Conservation (phyloP, 2,329 filamentous ascomycete species). For the Fusarium anthophilum region DNA sequence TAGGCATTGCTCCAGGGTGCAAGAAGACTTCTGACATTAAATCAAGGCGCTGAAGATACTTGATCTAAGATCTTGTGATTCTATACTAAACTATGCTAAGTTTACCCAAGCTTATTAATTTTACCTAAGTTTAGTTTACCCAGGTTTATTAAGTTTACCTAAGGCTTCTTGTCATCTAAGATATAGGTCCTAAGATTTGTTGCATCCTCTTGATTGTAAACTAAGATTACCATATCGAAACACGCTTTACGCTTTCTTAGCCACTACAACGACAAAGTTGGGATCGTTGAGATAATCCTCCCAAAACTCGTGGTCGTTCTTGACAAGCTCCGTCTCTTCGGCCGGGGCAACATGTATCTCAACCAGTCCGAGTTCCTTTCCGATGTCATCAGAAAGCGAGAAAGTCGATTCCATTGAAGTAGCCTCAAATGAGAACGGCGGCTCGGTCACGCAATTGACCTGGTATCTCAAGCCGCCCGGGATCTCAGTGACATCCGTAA, state of each 20-base stretch:
- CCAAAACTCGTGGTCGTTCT: background rate
- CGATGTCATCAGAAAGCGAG: background rate
- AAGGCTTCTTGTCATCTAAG: no score
- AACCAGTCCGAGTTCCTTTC: background rate
- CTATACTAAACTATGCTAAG: no score
- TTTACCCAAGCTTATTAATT: no score
- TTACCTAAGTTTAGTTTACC: no score
- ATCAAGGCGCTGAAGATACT: fast-evolving
- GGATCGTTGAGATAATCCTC: background rate
- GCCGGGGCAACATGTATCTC: background rate
- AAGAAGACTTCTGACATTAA: no score
- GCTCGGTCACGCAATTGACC: background rate
- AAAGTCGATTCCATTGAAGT: background rate
- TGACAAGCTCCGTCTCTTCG: background rate
- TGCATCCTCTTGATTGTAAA: no score
- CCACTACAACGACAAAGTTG: background rate
- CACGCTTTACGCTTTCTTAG: background rate
- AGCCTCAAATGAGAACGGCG: background rate
- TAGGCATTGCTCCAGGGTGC: fast-evolving
- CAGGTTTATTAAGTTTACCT: no score
- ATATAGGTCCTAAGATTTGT: no score
- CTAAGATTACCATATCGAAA: no score
- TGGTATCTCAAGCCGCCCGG: background rate
- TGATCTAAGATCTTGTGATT: no score
- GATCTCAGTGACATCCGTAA: background rate